phyloP scores from a whole-genome alignment of 306 rosid species.

The Corylus avellana region DNA sequence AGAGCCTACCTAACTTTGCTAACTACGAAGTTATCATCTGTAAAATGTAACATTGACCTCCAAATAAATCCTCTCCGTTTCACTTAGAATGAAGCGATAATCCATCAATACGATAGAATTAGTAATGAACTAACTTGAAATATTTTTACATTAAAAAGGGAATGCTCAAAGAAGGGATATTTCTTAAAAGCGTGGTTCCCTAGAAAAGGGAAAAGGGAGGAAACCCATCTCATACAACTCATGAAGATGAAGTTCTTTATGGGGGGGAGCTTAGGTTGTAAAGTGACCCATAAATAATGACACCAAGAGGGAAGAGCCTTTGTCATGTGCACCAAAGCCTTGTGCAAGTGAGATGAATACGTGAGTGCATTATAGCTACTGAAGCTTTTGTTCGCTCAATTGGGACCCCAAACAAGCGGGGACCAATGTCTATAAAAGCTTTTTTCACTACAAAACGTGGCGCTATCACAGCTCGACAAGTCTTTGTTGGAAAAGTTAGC shows the following conservation, averaged over 20 bases:
- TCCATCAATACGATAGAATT: too few relatives aligned
- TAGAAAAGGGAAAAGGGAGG: slow-evolving; percentile 18
- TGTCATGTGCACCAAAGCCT: slow-evolving; percentile 40
- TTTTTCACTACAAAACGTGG: neutral
- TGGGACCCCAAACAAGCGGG: neutral
- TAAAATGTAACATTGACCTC: too few relatives aligned
- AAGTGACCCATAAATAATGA: slow-evolving; percentile 41
- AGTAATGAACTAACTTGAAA: too few relatives aligned
- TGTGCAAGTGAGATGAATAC: neutral
- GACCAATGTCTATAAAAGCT: neutral
- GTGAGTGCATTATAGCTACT: neutral
- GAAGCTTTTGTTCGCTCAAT: neutral
- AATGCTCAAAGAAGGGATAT: neutral
- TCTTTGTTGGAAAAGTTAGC: neutral
- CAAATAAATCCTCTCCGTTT: too few relatives aligned
- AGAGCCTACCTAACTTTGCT: too few relatives aligned
- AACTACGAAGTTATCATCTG: too few relatives aligned
- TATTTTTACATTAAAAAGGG: neutral
- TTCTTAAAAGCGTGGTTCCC: slow-evolving; percentile 28
- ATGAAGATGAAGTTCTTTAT: slow-evolving; percentile 32
- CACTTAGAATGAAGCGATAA: too few relatives aligned
- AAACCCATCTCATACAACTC: slow-evolving; percentile 38
- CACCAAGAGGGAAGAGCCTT: neutral
- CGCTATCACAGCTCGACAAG: neutral
- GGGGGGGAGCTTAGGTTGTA: slow-evolving; percentile 45